Conservation (phyloP, 176 grass and related monocot species). For the barley (Hordeum vulgare) region MorexV3_pseudomolecules_assembly NC_058523.1:253683491-253683990, state of each 20-base stretch:
- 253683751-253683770: conserved; percentile 18
- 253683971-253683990: background rate
- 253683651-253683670: conserved; percentile 27
- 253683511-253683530: background rate
- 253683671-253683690: conserved; percentile 18
- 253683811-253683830: conserved; percentile 32
- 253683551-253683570: conserved; percentile 5
- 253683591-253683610: conserved; percentile 17
- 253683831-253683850: conserved; percentile 24
- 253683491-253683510: background rate
- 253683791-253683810: conserved; percentile 34
- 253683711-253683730: conserved; percentile 1
- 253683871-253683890: conserved; percentile 9
- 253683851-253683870: conserved; percentile 27
- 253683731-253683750: background rate
- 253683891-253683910: background rate
- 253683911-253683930: conserved; percentile 9
- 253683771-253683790: conserved; percentile 34
- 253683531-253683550: background rate
- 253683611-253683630: conserved; percentile 40
- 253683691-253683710: conserved; percentile 21
- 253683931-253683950: background rate
- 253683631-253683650: conserved; percentile 28
- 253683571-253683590: conserved; percentile 35
- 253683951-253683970: background rate